These are phyloP conservation scores for Thalia dealbata DNA, from an alignment of 176 grass and related monocot genomes.

Conservation along the genomic window DNA sequence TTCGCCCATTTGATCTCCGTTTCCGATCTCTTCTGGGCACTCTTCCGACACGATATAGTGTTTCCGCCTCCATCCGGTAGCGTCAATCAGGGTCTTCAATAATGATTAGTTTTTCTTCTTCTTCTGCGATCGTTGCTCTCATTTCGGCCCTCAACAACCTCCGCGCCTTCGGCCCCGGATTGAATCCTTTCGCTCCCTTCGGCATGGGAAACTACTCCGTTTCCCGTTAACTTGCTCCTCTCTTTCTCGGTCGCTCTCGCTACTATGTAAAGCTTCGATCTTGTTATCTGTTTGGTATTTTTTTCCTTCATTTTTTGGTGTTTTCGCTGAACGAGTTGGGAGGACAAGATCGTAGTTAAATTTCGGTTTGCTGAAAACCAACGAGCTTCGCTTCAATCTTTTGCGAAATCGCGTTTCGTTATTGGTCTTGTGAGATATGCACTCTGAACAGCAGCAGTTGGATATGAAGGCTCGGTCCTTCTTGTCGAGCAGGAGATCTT, in stretches of 20 bases:
- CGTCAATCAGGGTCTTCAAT: background rate
- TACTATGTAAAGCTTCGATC: constrained; percentile 37
- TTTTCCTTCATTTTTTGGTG: too few species aligned
- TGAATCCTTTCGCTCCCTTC: constrained; percentile 86
- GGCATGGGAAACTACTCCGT: constrained; percentile 81
- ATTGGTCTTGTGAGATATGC: constrained; percentile 23
- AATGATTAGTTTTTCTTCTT: constrained; percentile 45
- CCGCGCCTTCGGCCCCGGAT: constrained; percentile 66
- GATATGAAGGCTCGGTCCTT: constrained; percentile 2
- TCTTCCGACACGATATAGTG: background rate
- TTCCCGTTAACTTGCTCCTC: constrained; percentile 44
- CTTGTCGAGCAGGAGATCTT: constrained; percentile 16
- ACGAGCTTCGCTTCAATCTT: background rate
- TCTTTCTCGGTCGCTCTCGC: background rate
- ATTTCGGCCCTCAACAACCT: constrained; percentile 41
- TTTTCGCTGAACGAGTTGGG: background rate
- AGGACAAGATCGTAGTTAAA: background rate
- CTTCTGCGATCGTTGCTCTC: background rate
- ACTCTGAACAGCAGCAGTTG: constrained; percentile 22
- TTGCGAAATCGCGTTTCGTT: background rate
- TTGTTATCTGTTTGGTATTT: background rate
- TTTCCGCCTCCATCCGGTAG: background rate
- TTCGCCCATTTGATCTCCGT: background rate
- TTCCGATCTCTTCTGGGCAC: background rate
- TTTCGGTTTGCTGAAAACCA: background rate